Percentiles rank a stretch among this genome's conserved stretches.
Evolutionary conservation across 805 yeast genomes (phyloP).

Genomic region (Yarrowia bubula): DNA sequence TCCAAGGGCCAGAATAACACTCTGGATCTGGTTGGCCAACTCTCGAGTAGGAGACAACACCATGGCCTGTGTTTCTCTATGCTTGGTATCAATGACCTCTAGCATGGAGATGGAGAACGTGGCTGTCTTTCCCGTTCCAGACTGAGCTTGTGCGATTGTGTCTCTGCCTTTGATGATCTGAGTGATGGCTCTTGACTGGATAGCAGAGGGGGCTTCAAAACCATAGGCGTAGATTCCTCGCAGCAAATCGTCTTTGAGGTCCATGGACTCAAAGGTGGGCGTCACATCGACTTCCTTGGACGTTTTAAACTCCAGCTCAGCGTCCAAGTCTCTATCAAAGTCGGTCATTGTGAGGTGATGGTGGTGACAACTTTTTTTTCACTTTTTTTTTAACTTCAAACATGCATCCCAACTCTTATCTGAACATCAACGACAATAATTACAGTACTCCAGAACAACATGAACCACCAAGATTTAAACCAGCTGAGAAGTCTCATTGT

Average conservation of each 20-base stretch:
- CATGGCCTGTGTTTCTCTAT: constrained; percentile 83
- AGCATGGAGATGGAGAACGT: constrained; percentile 70
- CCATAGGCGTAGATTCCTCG: constrained; percentile 81
- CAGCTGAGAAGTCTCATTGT: constrained; percentile 39
- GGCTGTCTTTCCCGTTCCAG: constrained; percentile 91
- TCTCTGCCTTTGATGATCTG: constrained; percentile 76
- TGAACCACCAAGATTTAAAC: constrained; percentile 3
- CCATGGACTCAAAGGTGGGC: constrained; percentile 65
- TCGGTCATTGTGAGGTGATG: no score
- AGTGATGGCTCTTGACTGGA: constrained; percentile 75
- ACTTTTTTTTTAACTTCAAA: constrained; percentile 6
- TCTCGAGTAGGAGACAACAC: constrained; percentile 97
- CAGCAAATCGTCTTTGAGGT: constrained; percentile 65
- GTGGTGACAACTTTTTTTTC: no score
- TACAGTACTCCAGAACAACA: background rate
- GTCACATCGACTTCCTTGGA: constrained; percentile 89
- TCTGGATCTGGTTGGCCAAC: constrained; percentile 93
- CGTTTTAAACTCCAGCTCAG: constrained; percentile 24
- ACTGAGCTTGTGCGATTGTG: constrained; percentile 80
- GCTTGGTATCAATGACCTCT: constrained; percentile 62
- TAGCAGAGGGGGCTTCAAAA: constrained; percentile 77
- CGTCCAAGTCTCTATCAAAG: constrained; percentile 24
- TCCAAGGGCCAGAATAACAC: constrained; percentile 86
- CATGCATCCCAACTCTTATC: constrained; percentile 17
- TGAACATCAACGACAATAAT: background rate